Evolutionary conservation across 495 filamentous ascomycete species (phyloP).

Genomic region (Trichoderma asperelloides): DNA sequence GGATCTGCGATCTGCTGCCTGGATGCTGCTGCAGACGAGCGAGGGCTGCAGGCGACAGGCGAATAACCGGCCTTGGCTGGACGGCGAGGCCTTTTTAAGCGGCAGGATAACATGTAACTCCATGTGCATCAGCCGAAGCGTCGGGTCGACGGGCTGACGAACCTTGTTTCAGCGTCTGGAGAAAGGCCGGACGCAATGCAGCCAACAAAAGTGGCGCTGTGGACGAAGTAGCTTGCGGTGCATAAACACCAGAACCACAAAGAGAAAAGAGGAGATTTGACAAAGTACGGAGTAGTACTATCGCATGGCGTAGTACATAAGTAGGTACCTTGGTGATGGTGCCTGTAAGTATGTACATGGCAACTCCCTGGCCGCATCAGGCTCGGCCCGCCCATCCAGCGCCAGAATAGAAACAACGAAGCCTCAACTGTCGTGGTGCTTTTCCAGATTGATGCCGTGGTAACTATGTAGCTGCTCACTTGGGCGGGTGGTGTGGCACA

Average conservation of each 20-base stretch:
- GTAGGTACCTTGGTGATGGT: no score
- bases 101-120: not conserved
- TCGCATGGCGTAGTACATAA: no score
- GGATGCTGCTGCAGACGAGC: constrained; percentile 1
- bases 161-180: constrained; percentile 6
- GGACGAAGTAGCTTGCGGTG: no score
- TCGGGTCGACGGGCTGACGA: not conserved
- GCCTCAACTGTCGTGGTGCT: not conserved
- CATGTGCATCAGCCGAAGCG: not conserved
- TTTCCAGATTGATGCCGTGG: not conserved
- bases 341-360: no score
- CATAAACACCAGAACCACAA: no score
- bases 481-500: not conserved
- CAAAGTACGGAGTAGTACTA: no score
- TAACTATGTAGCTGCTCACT: no score
- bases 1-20: constrained; percentile 8
- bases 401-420: not conserved
- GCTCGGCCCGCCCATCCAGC: not conserved
- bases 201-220: not conserved
- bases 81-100: not conserved
- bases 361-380: no score
- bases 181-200: not conserved
- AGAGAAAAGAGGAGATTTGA: no score
- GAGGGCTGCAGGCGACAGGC: constrained; percentile 3
- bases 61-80: not conserved